Base-by-base conservation (phyloP, 2,329 filamentous ascomycete species). In the Fusarium sp. region DNA sequence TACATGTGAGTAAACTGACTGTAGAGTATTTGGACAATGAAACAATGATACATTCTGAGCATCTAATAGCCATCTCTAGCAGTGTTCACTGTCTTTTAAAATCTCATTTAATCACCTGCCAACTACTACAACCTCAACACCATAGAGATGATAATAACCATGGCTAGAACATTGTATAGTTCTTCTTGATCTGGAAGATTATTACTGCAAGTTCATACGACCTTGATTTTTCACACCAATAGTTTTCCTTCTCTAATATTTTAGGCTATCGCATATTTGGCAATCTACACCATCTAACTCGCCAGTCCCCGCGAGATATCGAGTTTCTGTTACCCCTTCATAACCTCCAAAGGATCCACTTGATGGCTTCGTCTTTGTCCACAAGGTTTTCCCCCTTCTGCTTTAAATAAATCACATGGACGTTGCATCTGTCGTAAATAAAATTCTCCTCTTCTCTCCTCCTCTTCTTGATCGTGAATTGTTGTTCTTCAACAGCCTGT, bases 291-390 rank as follows among this genome's bases (percentile, higher is more conserved):
- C 64, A 56, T 47, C 62, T 69, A 59, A 75, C 73, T 75, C 74
- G 74, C 57, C 72, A 74, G 69, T 65, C 60, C 60, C 72, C 46
- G 65, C 62, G 64, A 69, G 58, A 74, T 62, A 51, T 73, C 65
- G 65, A 76, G 73, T 76, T 76, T 75, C 74, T 76, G 74, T 76
- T 76, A 76, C 74, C 75, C 74, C 72, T 73, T 72, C 72, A 67
- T 70, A 73, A 74, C 72, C 63, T 61, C 65, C 52, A 58, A 63
- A 47, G 73, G 75, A 74, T 78, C 76, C 74, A 78, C 76, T 75
- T 74, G 70, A 71, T 70, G 64, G 52, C 68, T 70, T 74, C 67
- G 47, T 63, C 70, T 55, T 65, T 54, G 59, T 71, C 65, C 62
- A 66, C 65, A 74, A 70, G 61, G 55, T 74, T 72, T 68, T 67